These are phyloP conservation scores for Pichia paraexigua DNA, from an alignment of 805 yeast genomes.

Conservation along the genomic window DNA sequence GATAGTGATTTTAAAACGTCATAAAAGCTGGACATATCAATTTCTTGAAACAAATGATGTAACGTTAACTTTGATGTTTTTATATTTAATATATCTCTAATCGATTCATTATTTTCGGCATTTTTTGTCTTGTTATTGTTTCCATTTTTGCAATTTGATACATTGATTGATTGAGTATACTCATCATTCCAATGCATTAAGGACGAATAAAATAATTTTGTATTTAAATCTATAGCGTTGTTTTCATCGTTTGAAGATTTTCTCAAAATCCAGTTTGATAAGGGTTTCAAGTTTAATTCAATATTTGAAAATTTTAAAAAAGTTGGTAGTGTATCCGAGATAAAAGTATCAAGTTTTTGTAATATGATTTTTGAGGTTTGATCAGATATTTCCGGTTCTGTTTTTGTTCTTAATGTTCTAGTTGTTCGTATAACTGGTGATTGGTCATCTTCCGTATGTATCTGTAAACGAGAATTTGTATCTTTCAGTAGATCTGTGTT, in stretches of 20 bases:
- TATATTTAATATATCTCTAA: slow-evolving; percentile 25
- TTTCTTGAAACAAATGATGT: slow-evolving; percentile 11
- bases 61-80: slow-evolving; percentile 8
- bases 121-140: slow-evolving; percentile 11
- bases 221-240: neutral
- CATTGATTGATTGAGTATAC: neutral
- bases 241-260: neutral
- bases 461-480: slow-evolving; percentile 1
- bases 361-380: neutral
- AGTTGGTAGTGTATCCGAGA: slow-evolving; percentile 11
- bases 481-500: neutral
- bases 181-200: neutral
- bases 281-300: slow-evolving; percentile 34
- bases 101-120: slow-evolving; percentile 16
- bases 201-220: neutral
- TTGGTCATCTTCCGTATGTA: slow-evolving; percentile 2
- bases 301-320: slow-evolving; percentile 25
- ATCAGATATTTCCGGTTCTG: slow-evolving; percentile 12
- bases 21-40: slow-evolving; percentile 16
- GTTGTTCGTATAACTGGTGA: slow-evolving; percentile 10
- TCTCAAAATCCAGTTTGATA: slow-evolving; percentile 27
- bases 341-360: slow-evolving; percentile 5
- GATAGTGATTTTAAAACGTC: slow-evolving; percentile 16
- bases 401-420: slow-evolving; percentile 14
- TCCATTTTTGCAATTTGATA: slow-evolving; percentile 17